phyloP scores from a whole-genome alignment of 1,284 basidiomycete species.

The Meripilus lineatus region DNA sequence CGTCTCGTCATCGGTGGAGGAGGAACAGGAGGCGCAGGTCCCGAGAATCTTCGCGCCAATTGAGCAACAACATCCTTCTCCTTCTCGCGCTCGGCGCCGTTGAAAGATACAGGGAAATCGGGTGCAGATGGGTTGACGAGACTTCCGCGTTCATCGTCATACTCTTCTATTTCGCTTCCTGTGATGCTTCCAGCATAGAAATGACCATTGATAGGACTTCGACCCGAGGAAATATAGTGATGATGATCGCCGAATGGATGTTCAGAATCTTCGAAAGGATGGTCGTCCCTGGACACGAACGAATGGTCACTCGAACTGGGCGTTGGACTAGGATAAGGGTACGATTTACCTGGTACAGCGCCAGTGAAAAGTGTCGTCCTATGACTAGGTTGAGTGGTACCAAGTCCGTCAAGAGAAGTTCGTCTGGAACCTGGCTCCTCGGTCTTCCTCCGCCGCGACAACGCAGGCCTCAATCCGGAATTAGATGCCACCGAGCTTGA shows the following conservation, averaged over 20 bases:
- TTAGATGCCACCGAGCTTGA: conserved; percentile 6
- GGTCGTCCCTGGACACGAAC: no score
- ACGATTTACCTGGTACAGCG: no score
- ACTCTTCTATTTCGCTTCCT: conserved; percentile 18
- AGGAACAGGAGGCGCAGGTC: not conserved
- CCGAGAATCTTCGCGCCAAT: no score
- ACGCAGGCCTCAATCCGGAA: conserved; percentile 19
- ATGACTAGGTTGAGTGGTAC: no score
- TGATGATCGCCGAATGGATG: conserved; percentile 35
- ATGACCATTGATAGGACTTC: conserved; percentile 35
- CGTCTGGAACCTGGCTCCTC: not conserved
- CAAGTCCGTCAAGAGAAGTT: conserved; percentile 5
- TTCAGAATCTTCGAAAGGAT: conserved; percentile 39
- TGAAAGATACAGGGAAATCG: no score
- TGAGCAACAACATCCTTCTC: conserved; percentile 5
- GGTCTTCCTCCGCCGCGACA: conserved; percentile 21
- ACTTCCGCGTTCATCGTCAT: conserved; percentile 19
- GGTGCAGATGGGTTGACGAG: conserved; percentile 7
- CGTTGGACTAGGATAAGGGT: no score
- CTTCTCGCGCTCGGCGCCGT: conserved; percentile 10
- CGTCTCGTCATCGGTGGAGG: conserved; percentile 1
- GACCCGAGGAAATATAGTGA: conserved; percentile 36
- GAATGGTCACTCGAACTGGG: conserved; percentile 32
- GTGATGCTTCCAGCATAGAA: conserved; percentile 17
- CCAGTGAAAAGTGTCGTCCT: no score